Evolutionary conservation across 768 basidiomycete genomes (phyloP), one percentile per base, ranked within the genome.

Genomic region (Serendipita sp.): DNA sequence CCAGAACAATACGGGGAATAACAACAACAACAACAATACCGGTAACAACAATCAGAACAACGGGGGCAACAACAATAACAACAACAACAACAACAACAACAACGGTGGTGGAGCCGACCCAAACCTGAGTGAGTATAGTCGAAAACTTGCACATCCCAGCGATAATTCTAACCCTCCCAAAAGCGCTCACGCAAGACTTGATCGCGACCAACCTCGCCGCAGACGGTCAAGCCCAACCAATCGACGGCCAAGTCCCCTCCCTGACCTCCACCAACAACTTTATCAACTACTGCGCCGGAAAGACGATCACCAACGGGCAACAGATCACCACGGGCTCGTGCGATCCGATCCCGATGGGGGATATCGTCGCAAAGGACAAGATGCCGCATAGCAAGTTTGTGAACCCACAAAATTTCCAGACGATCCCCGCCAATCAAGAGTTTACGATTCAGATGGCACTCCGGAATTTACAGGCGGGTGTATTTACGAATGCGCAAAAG

Each of bases 201-300:
- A 75, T 83, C 68, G 78, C 79, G 17, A 60, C 68, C 44, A 78
- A 77, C 48, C 79, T 82, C 62, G 75, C 76, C 31, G 75, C 80
- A 53, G 68, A 80, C 64, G 83, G 80, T 45, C 78, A 78, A 66
- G 69, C 74, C 60, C 71, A 74, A 41, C 75, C 75, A 1, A 68
- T 72, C 0, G 70, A 75, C 68, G 80, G 80, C 42, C 80, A 81
- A 69, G 78, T 78, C 62, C 71, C 78, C 2, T 82, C 79, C 3
- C 70, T 78, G 60, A 80, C 79, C 1, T 79, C 79, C 14, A 74
- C 71, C 20, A 82, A 85, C 74, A 84, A 84, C 75, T 85, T 81
- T 62, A 66, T 67, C 28, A 33, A 42, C 24, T 20, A 75, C 61
- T 28, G 34, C 45, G 34, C 33, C 33, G 14, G 48, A 5, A 70